These are phyloP conservation scores for Claviceps digitariae DNA, from an alignment of 2,329 filamentous ascomycete genomes.

Conservation along the genomic window DNA sequence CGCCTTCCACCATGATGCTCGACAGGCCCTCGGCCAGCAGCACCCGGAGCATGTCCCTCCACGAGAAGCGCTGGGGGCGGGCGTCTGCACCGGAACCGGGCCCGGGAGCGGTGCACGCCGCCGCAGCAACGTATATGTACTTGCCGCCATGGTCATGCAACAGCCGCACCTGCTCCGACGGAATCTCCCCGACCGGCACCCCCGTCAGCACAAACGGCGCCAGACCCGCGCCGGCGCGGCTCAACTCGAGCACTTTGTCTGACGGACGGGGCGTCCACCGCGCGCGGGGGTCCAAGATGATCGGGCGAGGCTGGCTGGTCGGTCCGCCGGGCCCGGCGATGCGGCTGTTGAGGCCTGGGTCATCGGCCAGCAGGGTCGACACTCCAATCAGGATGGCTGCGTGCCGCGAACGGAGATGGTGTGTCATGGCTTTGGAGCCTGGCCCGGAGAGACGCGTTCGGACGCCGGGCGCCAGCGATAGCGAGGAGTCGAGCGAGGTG, in stretches of 20 bases:
- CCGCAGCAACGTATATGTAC: constrained; percentile 27
- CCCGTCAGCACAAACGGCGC: constrained; percentile 60
- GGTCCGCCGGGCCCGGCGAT: constrained; percentile 49
- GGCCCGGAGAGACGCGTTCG: constrained; percentile 74
- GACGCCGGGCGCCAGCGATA: constrained; percentile 64
- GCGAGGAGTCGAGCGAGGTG: constrained; percentile 70
- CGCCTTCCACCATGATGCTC: constrained; percentile 89
- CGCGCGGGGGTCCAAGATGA: constrained; percentile 68
- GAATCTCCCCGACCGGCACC: constrained; percentile 26
- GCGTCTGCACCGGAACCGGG: constrained; percentile 20
- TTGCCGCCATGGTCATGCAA: constrained; percentile 38
- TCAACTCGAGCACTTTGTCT: constrained; percentile 54
- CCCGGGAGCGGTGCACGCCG: constrained; percentile 8
- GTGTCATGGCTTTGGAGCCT: constrained; percentile 81
- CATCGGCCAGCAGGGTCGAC: constrained; percentile 70
- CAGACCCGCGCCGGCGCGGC: constrained; percentile 49
- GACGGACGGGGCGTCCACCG: constrained; percentile 52
- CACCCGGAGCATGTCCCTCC: constrained; percentile 48
- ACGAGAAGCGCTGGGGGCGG: constrained; percentile 39
- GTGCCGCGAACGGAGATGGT: constrained; percentile 72
- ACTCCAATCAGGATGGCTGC: constrained; percentile 77
- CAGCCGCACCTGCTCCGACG: constrained; percentile 26
- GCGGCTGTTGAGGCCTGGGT: constrained; percentile 76
- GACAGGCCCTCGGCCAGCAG: constrained; percentile 47
- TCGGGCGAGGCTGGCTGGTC: constrained; percentile 59